Evolutionary conservation across 2,329 filamentous ascomycete species (phyloP), one percentile per base, ranked within the genome.

Genomic region (Lachnellula arida): DNA sequence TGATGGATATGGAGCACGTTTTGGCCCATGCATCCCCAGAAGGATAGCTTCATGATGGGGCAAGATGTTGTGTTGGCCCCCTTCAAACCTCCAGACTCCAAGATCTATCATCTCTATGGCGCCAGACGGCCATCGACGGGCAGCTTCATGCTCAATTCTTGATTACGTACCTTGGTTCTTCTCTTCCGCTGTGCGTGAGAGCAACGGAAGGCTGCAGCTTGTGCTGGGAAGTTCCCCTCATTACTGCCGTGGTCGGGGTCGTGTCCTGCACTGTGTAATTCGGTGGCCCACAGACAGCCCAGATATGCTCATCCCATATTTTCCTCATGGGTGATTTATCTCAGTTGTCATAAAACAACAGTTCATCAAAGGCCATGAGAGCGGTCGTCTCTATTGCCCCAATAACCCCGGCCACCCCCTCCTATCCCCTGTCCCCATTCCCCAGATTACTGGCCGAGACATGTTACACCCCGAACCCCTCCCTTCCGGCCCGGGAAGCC

Each of bases 161-260:
- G 37, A 51, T 51, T 55, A 51, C 51, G 53, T 47, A 46, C 22
- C 22, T 3, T 2, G 9, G 8, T 32, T 32, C 28, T 8, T 32
- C 15, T 22, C 43, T 48, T 46, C 44, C 19, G 15, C 28, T 23
- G 12, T 43, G 22, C 19, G 49, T 50, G 44, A 48, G 37, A 32
- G 39, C 32, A 53, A 49, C 59, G 56, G 59, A 58, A 55, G 59
- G 59, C 56, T 59, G 56, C 59, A 61, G 46, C 35, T 48, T 44
- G 47, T 49, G 47, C 53, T 53, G 51, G 51, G 50, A 56, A n/a
- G 32, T 54, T 44, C 51, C 52, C 49, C 51, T 52, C 57, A 51
- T 44, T 46, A 32, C 37, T 48, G 44, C 23, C 25, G 44, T 46
- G 22, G 11, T 46, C 22, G 44, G 44, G 44, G 9, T 46, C 14